Conservation (phyloP, 2,329 filamentous ascomycete genomes). For the Passalora sequoiae region DNA sequence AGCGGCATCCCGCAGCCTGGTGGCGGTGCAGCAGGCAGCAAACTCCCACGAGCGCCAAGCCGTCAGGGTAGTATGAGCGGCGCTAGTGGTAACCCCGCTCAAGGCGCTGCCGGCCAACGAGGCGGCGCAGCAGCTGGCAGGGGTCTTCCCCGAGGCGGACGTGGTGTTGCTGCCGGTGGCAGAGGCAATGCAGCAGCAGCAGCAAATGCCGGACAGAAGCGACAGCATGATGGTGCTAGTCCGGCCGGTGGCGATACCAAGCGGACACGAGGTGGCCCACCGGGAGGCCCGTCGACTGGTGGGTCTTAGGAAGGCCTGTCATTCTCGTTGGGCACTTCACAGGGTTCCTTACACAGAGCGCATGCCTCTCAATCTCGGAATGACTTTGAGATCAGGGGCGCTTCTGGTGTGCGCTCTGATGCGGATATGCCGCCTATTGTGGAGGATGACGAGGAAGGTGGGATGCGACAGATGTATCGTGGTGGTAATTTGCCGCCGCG, state of each 20-base stretch:
- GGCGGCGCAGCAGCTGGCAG: conserved; percentile 2
- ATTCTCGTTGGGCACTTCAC: too few species aligned
- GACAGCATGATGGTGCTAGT: conserved; percentile 30
- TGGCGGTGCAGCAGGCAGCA: conserved; percentile 15
- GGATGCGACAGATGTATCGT: too few species aligned
- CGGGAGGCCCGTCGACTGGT: conserved; percentile 11
- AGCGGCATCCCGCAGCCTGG: conserved; percentile 21
- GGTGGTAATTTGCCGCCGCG: too few species aligned
- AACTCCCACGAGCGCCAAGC: conserved; percentile 10
- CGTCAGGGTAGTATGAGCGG: conserved; percentile 4
- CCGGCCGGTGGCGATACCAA: conserved; percentile 28
- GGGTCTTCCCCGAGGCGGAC: conserved; percentile 23
- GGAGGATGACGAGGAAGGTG: too few species aligned
- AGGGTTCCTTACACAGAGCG: too few species aligned
- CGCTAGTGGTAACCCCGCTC: background rate
- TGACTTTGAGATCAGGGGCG: too few species aligned
- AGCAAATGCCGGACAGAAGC: conserved; percentile 32
- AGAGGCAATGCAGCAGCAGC: conserved; percentile 18
- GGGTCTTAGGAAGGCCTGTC: conserved; percentile 13
- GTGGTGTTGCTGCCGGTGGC: conserved; percentile 23
- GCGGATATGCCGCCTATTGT: too few species aligned
- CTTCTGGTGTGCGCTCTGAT: too few species aligned
- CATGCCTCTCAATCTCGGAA: too few species aligned
- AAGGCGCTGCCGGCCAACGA: conserved; percentile 7
- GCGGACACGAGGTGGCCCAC: conserved; percentile 27